These are phyloP conservation scores for Quercus engelmannii DNA, from an alignment of 306 rosid species.

Conservation along the genomic window DNA sequence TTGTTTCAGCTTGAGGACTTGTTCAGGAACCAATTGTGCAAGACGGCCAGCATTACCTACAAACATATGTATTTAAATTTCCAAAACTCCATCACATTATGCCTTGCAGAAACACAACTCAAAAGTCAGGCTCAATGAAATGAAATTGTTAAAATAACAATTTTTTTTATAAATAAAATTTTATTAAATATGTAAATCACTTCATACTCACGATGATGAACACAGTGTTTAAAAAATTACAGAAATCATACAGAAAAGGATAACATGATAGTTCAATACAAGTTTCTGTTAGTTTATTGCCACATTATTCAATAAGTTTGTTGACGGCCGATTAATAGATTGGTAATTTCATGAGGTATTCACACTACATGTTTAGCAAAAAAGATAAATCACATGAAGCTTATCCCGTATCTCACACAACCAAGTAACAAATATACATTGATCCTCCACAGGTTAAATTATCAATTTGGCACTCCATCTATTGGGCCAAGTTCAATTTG, in stretches of 20 bases:
- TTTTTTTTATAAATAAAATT: too few relatives aligned
- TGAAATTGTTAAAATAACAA: neutral
- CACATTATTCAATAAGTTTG: neutral
- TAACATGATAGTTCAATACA: neutral
- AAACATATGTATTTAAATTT: conserved; percentile 8
- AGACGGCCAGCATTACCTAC: conserved; percentile 60
- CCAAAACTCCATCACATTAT: neutral
- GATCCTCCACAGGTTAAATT: too few relatives aligned
- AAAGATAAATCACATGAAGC: neutral
- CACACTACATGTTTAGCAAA: neutral
- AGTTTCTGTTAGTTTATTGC: neutral
- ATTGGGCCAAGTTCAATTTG: too few relatives aligned
- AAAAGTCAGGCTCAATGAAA: neutral
- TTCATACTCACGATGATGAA: too few relatives aligned
- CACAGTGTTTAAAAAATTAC: too few relatives aligned
- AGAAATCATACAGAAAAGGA: neutral
- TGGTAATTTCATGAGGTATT: neutral
- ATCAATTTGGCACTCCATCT: too few relatives aligned
- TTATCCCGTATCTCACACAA: neutral
- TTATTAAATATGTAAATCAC: too few relatives aligned
- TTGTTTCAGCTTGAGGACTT: conserved; percentile 84
- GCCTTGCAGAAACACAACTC: conserved; percentile 1
- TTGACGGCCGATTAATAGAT: neutral
- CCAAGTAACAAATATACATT: too few relatives aligned
- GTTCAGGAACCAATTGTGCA: conserved; percentile 70